A percentile compares a stretch with the other conserved stretches of the same genome.
Evolutionary conservation across 2,329 filamentous ascomycete genomes (phyloP).

Genomic region (Colletotrichum cordylinicola): DNA sequence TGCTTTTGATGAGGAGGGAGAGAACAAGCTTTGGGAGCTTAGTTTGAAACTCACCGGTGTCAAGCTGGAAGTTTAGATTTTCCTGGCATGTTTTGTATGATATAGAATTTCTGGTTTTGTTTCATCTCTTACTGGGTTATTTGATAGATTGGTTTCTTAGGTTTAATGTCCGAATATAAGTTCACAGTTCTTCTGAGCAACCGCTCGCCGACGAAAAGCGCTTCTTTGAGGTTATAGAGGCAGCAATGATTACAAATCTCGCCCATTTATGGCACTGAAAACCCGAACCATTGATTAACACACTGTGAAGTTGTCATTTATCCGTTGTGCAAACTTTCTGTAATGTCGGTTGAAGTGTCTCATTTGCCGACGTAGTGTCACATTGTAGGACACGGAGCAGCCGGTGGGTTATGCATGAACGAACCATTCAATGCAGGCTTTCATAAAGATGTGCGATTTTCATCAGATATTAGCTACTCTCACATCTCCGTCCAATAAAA

Average conservation of each 20-base stretch:
- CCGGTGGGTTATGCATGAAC: neutral
- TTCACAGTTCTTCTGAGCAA: too few species aligned
- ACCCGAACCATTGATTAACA: rapidly evolving
- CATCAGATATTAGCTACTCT: neutral
- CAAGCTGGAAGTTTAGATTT: neutral
- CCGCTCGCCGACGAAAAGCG: neutral
- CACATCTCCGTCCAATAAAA: neutral
- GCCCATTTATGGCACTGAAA: neutral
- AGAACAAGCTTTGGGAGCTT: constrained; percentile 45
- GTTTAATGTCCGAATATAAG: too few species aligned
- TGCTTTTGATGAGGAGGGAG: constrained; percentile 40
- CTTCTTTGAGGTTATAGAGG: neutral
- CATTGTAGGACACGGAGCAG: neutral
- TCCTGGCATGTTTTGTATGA: neutral
- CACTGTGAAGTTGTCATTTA: neutral
- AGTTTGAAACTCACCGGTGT: constrained; percentile 26
- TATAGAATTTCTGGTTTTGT: neutral
- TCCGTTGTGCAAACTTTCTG: neutral
- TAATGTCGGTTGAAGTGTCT: neutral
- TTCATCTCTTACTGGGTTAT: neutral
- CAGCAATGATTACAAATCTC: neutral
- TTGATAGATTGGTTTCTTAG: neutral
- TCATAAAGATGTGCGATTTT: neutral
- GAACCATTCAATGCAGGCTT: neutral
- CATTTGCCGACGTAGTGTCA: neutral